Evolutionary conservation across 2,329 filamentous ascomycete genomes (phyloP), one percentile per base, ranked within the genome.

Genomic region (Trichoderma sp.): DNA sequence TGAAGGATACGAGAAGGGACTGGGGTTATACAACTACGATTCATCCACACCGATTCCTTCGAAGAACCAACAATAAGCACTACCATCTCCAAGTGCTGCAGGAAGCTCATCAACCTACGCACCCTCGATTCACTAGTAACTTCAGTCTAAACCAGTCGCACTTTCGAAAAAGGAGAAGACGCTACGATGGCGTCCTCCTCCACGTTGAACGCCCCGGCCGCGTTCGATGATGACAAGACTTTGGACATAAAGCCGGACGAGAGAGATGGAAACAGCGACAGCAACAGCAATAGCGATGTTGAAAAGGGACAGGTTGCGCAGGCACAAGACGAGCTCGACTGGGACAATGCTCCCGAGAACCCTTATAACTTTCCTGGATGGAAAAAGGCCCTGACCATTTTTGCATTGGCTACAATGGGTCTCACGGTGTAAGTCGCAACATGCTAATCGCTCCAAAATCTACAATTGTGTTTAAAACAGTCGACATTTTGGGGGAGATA

Each of bases 331-430:
- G 29, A 33, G 1, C 41, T 73, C 41, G 71, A 65, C 41, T 76
- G 75, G 75, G 75, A 76, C 6, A 75, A 41, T 24, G 75, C 74
- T 7, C 75, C 75, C 24, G 35, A 69, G 18, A 90, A 90, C 75
- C 88, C 87, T 0, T 85, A 84, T 76, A 90, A 90, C 78, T 90
- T 88, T 88, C 80, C 87, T 0, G 75, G 79, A 2, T 79, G 81
- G 78, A 85, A 82, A 74, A 86, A 89, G 78, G 79, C 81, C 56
- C 31, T 84, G 31, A 84, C 85, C 78, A 83, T 85, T 3, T 79
- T 80, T 27, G 86, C 82, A 80, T 81, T 82, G 14, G 84, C 82
- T 6, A 79, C 84, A 0, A 81, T 85, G 35, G 85, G 82, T 18
- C 84, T 89, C 29, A 78, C 85, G 0, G 82, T 84, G 87, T 87